Percentiles rank a stretch among this genome's conserved stretches.
Conservation (phyloP, 192 early-diverging fungal genomes). For the Rhizoclosmatium sp. region DNA sequence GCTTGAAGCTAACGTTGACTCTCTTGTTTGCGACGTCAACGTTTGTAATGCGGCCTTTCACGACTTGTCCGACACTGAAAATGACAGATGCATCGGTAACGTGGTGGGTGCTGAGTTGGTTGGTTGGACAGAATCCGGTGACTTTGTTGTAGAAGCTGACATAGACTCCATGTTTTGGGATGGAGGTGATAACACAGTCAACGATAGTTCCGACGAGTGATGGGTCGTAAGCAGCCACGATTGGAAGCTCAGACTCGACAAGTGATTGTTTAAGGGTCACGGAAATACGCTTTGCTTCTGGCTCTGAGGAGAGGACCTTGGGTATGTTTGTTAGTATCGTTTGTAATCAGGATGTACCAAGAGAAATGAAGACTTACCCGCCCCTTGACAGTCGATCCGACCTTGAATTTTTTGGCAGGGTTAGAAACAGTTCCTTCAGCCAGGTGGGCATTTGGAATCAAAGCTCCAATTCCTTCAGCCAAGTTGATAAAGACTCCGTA, state of each 20-base stretch:
- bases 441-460: conserved; percentile 79
- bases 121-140: conserved; percentile 71
- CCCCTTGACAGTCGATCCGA: conserved; percentile 74
- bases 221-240: conserved; percentile 67
- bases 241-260: conserved; percentile 72
- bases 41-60: conserved; percentile 78
- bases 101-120: conserved; percentile 59
- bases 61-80: conserved; percentile 75
- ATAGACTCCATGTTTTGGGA: conserved; percentile 72
- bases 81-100: conserved; percentile 66
- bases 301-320: conserved; percentile 62
- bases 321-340: neutral
- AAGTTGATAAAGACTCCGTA: conserved; percentile 52
- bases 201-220: conserved; percentile 67
- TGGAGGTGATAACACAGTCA: conserved; percentile 68
- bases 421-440: conserved; percentile 78
- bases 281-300: conserved; percentile 60
- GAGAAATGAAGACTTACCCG: conserved; percentile 54
- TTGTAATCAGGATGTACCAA: neutral
- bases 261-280: conserved; percentile 81
- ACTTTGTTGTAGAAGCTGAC: conserved; percentile 83
- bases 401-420: conserved; percentile 78
- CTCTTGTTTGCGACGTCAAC: conserved; percentile 63
- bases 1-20: conserved; percentile 76
- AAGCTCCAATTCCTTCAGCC: conserved; percentile 63